phyloP scores from a whole-genome alignment of 805 yeast genomes.

The Suhomyces vadensis region DNA sequence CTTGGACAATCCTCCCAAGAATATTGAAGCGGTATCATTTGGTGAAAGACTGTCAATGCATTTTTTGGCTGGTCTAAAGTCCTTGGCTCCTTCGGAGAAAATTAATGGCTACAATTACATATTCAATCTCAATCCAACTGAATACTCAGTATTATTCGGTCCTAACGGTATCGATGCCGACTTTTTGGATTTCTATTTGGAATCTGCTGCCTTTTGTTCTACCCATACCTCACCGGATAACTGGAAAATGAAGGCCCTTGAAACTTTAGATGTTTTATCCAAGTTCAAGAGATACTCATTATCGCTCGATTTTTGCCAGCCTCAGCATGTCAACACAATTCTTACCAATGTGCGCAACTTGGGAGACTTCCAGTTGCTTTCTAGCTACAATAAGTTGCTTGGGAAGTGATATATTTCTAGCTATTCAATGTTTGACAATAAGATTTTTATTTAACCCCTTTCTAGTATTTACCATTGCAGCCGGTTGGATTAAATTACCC shows the following conservation, averaged over 20 bases:
- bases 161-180: slow-evolving; percentile 51
- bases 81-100: slow-evolving; percentile 27
- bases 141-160: slow-evolving; percentile 34
- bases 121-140: slow-evolving; percentile 24
- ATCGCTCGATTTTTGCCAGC: slow-evolving; percentile 34
- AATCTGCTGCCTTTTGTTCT: slow-evolving; percentile 34
- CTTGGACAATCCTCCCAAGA: not conserved
- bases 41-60: slow-evolving; percentile 27
- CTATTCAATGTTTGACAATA: slow-evolving; percentile 1
- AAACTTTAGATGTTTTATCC: slow-evolving; percentile 27
- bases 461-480: slow-evolving; percentile 20
- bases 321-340: not conserved
- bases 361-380: slow-evolving; percentile 5
- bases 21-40: slow-evolving; percentile 11
- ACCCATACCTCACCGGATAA: slow-evolving; percentile 9
- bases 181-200: slow-evolving; percentile 48
- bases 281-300: slow-evolving; percentile 37
- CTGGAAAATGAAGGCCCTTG: slow-evolving; percentile 20
- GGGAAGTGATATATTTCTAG: not conserved
- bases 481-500: slow-evolving; percentile 44
- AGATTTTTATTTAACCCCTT: slow-evolving; percentile 38
- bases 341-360: slow-evolving; percentile 2
- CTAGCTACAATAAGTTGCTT: slow-evolving; percentile 3
- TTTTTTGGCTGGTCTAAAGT: slow-evolving; percentile 24
- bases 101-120: slow-evolving; percentile 38